Conservation (phyloP, 805 yeast species). For the Candida gorgasii region DNA sequence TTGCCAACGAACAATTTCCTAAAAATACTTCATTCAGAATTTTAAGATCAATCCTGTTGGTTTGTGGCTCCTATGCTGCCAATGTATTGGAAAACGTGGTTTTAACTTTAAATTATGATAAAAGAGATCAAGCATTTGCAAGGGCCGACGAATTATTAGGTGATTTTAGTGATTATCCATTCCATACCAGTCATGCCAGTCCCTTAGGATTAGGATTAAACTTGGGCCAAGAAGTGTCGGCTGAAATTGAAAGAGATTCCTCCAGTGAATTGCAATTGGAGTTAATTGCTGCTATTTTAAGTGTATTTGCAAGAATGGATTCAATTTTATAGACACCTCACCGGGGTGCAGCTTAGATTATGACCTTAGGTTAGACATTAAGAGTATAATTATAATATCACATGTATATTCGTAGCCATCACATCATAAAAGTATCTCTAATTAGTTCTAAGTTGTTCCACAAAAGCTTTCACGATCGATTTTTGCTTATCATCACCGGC, state of each 20-base stretch:
- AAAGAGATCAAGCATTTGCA: conserved; percentile 87
- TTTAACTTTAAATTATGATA: conserved; percentile 74
- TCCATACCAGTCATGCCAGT: conserved; percentile 53
- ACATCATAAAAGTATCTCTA: no score
- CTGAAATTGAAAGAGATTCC: conserved; percentile 52
- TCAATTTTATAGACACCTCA: conserved; percentile 56
- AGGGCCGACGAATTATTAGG: conserved; percentile 90
- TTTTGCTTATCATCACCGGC: conserved; percentile 57
- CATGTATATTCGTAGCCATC: no score
- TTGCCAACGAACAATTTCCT: conserved; percentile 62
- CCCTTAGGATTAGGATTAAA: conserved; percentile 73
- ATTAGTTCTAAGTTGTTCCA: background rate
- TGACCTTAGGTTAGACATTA: no score
- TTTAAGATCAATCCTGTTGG: conserved; percentile 77
- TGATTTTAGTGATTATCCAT: conserved; percentile 86
- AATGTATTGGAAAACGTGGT: conserved; percentile 92
- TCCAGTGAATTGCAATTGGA: conserved; percentile 72
- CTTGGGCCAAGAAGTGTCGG: conserved; percentile 54
- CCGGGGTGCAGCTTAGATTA: background rate
- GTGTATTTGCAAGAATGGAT: conserved; percentile 91
- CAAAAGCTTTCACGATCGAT: conserved; percentile 2
- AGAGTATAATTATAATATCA: no score
- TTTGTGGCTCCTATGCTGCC: conserved; percentile 92
- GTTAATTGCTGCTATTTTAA: conserved; percentile 87
- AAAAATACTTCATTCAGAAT: conserved; percentile 63